These are phyloP conservation scores for Penstemon barbatus DNA, from an alignment of 257 asterid species.

Conservation along the genomic window DNA sequence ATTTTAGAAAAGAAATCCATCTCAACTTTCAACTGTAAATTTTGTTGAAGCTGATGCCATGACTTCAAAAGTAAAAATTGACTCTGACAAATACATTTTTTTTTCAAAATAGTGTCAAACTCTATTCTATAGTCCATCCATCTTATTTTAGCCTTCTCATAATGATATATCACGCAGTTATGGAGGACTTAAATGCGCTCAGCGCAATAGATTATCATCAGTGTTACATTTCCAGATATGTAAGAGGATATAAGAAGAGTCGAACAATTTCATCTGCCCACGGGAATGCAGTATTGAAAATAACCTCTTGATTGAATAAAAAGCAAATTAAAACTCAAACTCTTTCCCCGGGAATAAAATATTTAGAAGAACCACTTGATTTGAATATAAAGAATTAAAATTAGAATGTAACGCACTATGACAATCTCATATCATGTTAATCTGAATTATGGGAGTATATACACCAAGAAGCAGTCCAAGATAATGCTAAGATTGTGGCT, in stretches of 20 bases:
- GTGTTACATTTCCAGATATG: background rate
- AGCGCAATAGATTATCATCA: background rate
- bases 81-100: too few relatives aligned
- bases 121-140: background rate
- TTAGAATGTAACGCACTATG: background rate
- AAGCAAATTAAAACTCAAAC: background rate
- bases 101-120: too few relatives aligned
- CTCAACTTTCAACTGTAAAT: background rate
- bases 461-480: background rate
- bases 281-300: too few relatives aligned
- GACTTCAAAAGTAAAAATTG: background rate
- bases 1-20: background rate
- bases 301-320: background rate
- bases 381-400: background rate
- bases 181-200: background rate
- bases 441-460: slow-evolving; percentile 10
- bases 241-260: background rate
- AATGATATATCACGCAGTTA: background rate
- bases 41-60: background rate
- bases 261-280: background rate
- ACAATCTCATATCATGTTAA: background rate
- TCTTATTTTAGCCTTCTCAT: background rate
- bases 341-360: background rate
- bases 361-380: background rate
- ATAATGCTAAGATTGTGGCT: background rate